phyloP scores from a whole-genome alignment of 2,329 filamentous ascomycete species.

The Torrubiella hemipterigena region DNA sequence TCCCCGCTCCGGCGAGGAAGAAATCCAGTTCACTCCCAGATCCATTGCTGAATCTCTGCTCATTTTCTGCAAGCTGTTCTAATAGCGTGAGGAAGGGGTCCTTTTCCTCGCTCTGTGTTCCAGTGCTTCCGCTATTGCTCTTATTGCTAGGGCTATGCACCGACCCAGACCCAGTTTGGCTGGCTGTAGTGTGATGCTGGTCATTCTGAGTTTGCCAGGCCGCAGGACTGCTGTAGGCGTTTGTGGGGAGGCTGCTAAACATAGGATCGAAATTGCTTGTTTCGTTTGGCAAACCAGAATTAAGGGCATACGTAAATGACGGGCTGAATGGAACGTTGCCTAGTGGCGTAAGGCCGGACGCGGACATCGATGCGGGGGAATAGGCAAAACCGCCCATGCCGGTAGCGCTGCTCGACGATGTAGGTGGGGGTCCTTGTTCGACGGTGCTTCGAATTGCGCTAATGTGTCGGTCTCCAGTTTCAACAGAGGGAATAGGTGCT shows the following conservation, averaged over 20 bases:
- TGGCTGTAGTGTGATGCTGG: constrained; percentile 11
- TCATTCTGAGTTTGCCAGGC: constrained; percentile 34
- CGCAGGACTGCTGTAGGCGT: constrained; percentile 38
- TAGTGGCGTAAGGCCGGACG: constrained; percentile 17
- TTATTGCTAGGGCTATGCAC: constrained; percentile 31
- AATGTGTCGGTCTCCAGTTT: constrained; percentile 1
- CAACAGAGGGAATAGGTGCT: not conserved
- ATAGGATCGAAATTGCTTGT: constrained; percentile 42
- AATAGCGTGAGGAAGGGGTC: constrained; percentile 71
- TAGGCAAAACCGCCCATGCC: constrained; percentile 22
- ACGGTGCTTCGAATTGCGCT: constrained; percentile 4
- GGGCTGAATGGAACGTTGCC: constrained; percentile 26
- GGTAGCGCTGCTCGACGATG: constrained; percentile 2
- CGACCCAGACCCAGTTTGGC: constrained; percentile 26
- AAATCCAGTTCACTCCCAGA: constrained; percentile 68
- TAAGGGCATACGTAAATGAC: constrained; percentile 25
- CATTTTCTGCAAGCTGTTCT: constrained; percentile 74
- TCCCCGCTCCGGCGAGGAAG: constrained; percentile 38
- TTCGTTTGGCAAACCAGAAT: constrained; percentile 16
- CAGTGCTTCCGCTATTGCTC: constrained; percentile 38
- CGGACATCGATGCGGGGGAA: constrained; percentile 11
- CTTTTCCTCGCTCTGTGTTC: constrained; percentile 49
- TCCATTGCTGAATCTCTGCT: constrained; percentile 46
- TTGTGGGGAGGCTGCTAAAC: constrained; percentile 44
- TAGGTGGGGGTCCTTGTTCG: constrained; percentile 3